Base-by-base conservation (phyloP, 2,329 filamentous ascomycete genomes). In the Trichoderma harzianum region DNA sequence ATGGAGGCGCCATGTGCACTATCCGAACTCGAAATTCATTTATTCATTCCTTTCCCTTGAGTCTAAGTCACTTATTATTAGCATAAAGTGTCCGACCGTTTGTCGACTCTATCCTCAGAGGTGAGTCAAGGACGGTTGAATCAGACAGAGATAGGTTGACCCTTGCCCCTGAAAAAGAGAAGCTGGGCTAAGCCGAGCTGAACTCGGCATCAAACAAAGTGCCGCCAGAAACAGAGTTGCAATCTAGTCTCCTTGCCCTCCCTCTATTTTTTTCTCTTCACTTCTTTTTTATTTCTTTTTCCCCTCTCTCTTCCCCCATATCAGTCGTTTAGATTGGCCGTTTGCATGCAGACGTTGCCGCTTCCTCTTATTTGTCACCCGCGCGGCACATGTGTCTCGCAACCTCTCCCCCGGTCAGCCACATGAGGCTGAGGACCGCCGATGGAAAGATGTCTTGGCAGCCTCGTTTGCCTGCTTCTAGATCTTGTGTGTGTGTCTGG, bases 401-500 rank as follows among this genome's bases (percentile, higher is more conserved):
- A 55, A 14, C 24, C 57, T 39, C 21, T 18, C 63, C 63, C 64
- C 14, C 8, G 51, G 30, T 16, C 21, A 67, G 64, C 64, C 51
- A 67, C 64, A 67, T 67, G 64, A 67, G 64, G 64, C 64, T 67
- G 64, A 58, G 5, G 32, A 18, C 18, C 11, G 26, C 26, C 39
- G 2, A 39, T 14, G n/a, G 32, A 24, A 18, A 11, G 34, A 55
- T 21, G 21, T 58, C 64, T 67, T 67, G 51, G 51, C 51, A 57
- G 64, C 64, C 64, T 67, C 43, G 64, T 58, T 43, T 58, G 51
- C 34, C 36, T 30, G 16, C 16, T 47, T 30, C 18, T n/a, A 63
- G 16, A 63, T 63, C 36, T 39, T 16, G 39, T 43, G 39, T 43
- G 30, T 34, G 21, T 30, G 11, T 32, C 5, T 7, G 43, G 28